Evolutionary conservation across 805 yeast species (phyloP).

Genomic region (Vanderwaltozyma verrucispora): DNA sequence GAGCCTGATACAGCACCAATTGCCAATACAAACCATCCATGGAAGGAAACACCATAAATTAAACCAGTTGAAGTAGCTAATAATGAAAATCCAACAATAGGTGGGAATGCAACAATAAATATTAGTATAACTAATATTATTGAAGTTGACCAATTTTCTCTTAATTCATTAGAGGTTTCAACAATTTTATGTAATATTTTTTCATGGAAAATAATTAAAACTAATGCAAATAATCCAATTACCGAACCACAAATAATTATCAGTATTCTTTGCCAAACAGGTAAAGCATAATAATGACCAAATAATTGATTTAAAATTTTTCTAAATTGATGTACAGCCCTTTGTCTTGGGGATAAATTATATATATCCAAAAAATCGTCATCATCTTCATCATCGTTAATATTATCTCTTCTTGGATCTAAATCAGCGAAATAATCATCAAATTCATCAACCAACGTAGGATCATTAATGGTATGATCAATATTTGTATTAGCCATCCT

Average conservation of each 20-base stretch:
- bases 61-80: slow-evolving; percentile 62
- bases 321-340: slow-evolving; percentile 17
- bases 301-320: slow-evolving; percentile 6
- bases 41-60: slow-evolving; percentile 62
- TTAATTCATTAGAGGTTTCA: slow-evolving; percentile 37
- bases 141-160: slow-evolving; percentile 31
- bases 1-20: slow-evolving; percentile 65
- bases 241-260: slow-evolving; percentile 8
- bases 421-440: slow-evolving; percentile 5
- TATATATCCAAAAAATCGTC: slow-evolving; percentile 26
- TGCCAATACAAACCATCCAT: slow-evolving; percentile 73
- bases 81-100: slow-evolving; percentile 72
- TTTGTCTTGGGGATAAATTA: slow-evolving; percentile 25
- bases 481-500: too few species aligned
- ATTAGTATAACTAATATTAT: slow-evolving; percentile 42
- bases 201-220: slow-evolving; percentile 20
- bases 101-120: slow-evolving; percentile 77
- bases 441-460: slow-evolving; percentile 1
- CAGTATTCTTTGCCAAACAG: slow-evolving; percentile 17
- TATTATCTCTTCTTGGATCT: slow-evolving; percentile 2
- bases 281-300: slow-evolving; percentile 11
- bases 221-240: slow-evolving; percentile 9
- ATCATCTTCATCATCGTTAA: slow-evolving; percentile 10
- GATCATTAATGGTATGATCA: too few species aligned
- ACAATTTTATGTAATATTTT: slow-evolving; percentile 28